Evolutionary conservation across 2,329 filamentous ascomycete species (phyloP), one percentile per base, ranked within the genome.

Genomic region (Triangularia verruculosa): DNA sequence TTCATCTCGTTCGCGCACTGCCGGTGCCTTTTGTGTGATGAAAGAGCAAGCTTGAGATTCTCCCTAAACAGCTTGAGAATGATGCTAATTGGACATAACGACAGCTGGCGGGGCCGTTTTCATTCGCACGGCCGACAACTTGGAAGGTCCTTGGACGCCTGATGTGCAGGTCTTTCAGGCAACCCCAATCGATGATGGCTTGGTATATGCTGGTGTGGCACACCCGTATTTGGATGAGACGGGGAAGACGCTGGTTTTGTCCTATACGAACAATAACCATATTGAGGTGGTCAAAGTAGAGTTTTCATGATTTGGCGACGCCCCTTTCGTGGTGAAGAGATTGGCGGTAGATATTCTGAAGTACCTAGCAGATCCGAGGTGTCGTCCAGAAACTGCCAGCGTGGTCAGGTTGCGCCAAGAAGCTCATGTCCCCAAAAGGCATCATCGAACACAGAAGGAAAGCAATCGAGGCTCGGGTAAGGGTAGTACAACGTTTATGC

Each of bases 261-360:
- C 75, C 0, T 79, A 72, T 34, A 79, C 76, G 1, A 79, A 78
- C 61, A 75, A 77, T 27, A 78, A 78, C 57, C 72, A 73, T 43
- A 77, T 76, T 7, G 73, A 78, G 59, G 69, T 78, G 0, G 71
- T 78, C 51, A 75, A 70, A 56, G 74, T 71, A 7, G 65, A 70
- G 0, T 77, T 77, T 28, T 25, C 27, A 28, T 39, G 30, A 57
- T 13, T 4, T 27, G 5, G 11, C 32, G 15, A 39, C n/a, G n/a
- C n/a, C n/a, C n/a, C n/a, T n/a, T n/a, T n/a, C n/a, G n/a, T n/a
- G n/a, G n/a, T n/a, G n/a, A n/a, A n/a, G n/a, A n/a, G n/a, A n/a
- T n/a, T n/a, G n/a, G n/a, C n/a, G n/a, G n/a, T n/a, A n/a, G n/a
- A n/a, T 51, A 17, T 3, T 17, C n/a, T 22, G 9, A 9, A 51